A percentile compares a stretch with the other conserved stretches of the same genome.
Conservation (phyloP, 108 stramenopile species). For the Pseudonitzschia pungens region DNA sequence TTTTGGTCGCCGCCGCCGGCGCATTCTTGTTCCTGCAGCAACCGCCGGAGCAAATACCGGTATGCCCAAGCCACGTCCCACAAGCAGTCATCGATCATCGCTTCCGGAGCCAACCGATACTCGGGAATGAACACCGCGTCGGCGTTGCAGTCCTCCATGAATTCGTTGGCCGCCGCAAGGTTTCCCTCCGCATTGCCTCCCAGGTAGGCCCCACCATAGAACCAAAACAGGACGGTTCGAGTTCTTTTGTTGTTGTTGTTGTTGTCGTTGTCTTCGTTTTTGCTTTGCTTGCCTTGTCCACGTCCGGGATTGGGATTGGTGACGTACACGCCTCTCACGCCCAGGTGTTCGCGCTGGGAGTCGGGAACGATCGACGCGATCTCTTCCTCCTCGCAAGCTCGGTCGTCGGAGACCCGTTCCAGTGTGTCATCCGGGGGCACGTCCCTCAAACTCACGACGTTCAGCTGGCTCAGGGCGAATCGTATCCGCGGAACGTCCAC, state of each 20-base stretch:
- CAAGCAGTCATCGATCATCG: conserved; percentile 61
- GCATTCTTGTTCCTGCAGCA: conserved; percentile 26
- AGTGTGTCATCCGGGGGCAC: conserved; percentile 5
- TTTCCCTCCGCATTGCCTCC: conserved; percentile 71
- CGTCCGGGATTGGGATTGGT: conserved; percentile 2
- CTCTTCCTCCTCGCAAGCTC: background rate
- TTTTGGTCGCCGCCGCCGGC: conserved; percentile 7
- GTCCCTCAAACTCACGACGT: conserved; percentile 36
- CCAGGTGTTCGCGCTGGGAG: conserved; percentile 28
- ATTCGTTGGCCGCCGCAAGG: conserved; percentile 40
- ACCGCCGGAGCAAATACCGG: conserved; percentile 16
- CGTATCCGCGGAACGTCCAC: conserved; percentile 66
- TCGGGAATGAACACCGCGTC: conserved; percentile 68
- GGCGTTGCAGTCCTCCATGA: conserved; percentile 34
- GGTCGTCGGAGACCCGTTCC: background rate
- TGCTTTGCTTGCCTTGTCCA: too few relatives aligned
- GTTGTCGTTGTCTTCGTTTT: too few relatives aligned
- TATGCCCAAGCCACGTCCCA: conserved; percentile 68
- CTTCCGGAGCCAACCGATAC: conserved; percentile 66
- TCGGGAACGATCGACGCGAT: conserved; percentile 20
- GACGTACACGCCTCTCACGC: conserved; percentile 60
- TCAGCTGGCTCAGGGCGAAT: conserved; percentile 66
- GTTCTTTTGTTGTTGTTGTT: conserved; percentile 6
- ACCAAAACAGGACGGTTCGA: conserved; percentile 65
- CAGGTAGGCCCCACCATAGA: conserved; percentile 80